Evolutionary conservation across 2,329 filamentous ascomycete genomes (phyloP).

Genomic region (Penicillium sp.): DNA sequence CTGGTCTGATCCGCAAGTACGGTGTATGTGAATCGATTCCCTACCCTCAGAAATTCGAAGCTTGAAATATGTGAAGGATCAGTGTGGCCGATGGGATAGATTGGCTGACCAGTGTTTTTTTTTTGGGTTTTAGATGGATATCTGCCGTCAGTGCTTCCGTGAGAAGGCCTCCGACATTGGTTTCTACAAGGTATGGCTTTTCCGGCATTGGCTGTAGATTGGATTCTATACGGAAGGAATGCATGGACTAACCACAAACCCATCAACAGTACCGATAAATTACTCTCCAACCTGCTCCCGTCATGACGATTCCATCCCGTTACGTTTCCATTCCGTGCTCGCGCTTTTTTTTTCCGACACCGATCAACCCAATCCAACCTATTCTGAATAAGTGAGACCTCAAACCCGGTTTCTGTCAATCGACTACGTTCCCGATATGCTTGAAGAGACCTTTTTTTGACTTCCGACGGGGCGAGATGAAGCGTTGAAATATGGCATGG

Average conservation of each 20-base stretch:
- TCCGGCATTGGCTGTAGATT: not conserved
- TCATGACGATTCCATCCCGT: slow-evolving; percentile 38
- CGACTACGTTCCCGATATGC: slow-evolving; percentile 4
- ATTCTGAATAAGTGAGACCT: not conserved
- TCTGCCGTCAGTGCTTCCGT: slow-evolving; percentile 72
- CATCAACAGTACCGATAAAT: slow-evolving; percentile 41
- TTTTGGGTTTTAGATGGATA: slow-evolving; percentile 45
- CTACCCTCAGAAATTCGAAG: too few relatives aligned
- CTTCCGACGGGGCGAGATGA: slow-evolving; percentile 19
- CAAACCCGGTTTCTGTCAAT: not conserved
- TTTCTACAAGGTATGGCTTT: slow-evolving; percentile 66
- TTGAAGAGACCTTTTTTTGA: slow-evolving; percentile 10
- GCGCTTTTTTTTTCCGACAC: not conserved
- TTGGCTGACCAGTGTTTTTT: slow-evolving; percentile 23
- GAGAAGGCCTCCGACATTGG: slow-evolving; percentile 72
- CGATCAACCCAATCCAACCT: not conserved
- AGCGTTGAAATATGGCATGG: not conserved
- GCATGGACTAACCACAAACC: slow-evolving; percentile 18
- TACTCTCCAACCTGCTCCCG: slow-evolving; percentile 34
- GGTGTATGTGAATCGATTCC: slow-evolving; percentile 55
- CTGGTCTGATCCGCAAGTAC: slow-evolving; percentile 99
- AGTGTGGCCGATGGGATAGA: slow-evolving; percentile 5
- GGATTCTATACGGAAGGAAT: not conserved
- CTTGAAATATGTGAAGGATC: not conserved
- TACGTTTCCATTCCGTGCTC: slow-evolving; percentile 9